A percentile compares a stretch with the other conserved stretches of the same genome.
Evolutionary conservation across 176 grass and related monocot genomes (phyloP).

Genomic region (Phyllostachys edulis): DNA sequence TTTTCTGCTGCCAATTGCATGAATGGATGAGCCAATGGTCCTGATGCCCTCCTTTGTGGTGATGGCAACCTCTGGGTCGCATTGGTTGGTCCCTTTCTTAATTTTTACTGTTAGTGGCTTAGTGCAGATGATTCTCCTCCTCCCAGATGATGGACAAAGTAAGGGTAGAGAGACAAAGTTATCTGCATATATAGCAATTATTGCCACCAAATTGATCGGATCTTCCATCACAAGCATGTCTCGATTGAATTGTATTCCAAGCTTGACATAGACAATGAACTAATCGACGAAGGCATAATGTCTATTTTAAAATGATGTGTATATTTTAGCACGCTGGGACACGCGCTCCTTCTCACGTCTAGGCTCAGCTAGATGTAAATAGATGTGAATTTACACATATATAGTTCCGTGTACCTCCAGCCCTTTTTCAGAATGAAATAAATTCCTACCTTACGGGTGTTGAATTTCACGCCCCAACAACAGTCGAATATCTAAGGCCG

Average conservation of each 20-base stretch:
- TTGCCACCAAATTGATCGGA: constrained; percentile 4
- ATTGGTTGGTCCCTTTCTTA: constrained; percentile 34
- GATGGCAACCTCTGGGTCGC: constrained; percentile 27
- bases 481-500: background rate
- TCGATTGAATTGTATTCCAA: constrained; percentile 15
- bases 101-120: constrained; percentile 8
- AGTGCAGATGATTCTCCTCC: constrained; percentile 27
- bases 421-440: background rate
- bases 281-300: background rate
- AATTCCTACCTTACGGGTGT: background rate
- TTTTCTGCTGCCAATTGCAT: constrained; percentile 25
- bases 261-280: constrained; percentile 1
- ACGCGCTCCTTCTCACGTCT: background rate
- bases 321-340: background rate
- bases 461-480: background rate
- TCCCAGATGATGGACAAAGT: constrained; percentile 1
- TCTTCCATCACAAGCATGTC: constrained; percentile 47
- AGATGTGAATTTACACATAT: background rate
- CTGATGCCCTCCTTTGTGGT: constrained; percentile 43
- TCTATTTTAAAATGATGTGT: background rate
- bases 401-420: background rate
- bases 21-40: constrained; percentile 23
- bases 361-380: background rate
- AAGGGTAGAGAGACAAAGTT: constrained; percentile 20
- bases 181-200: constrained; percentile 29